Base-by-base conservation (phyloP, 1,139 yeast genomes). In the Saccharomyces hybrid region DNA sequence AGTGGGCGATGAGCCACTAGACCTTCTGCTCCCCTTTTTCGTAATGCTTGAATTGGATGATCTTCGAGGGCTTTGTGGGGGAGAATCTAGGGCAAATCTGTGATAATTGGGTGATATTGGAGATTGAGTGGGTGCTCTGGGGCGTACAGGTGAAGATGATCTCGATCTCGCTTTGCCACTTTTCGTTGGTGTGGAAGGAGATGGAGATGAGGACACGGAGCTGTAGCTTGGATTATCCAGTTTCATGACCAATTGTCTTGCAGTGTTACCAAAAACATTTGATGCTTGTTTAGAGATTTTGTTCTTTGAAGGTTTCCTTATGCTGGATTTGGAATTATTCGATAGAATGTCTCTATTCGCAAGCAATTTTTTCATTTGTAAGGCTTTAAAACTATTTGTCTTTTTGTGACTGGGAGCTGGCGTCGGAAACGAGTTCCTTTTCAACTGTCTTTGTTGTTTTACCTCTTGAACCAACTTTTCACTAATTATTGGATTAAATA, bases 371-470 rank as follows among this genome's bases (percentile, higher is more conserved):
- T 68, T 70, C 51, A 69, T 52, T 57, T 69, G 69, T 52, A 69
- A 56, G 2, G 72, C 72, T 58, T 69, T 69, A 54, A 68, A 70
- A 52, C 71, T 68, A 55, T 69, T 69, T 2, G 71, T 66, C 51
- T 70, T 70, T 54, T 65, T 69, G 54, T 70, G 73, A 26, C 60
- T 54, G 34, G 56, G 47, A 9, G 56, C 47, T 44, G 56, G 34
- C 52, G 57, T 47, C 21, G 52, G 53, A 42, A 38, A 44, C 24
- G 49, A 32, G 7, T 21, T 44, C n/a, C 27, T 47, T 8, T 32
- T 42, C n/a, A 28, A n/a, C 26, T 31, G 27, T 31, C 42, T 50
- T 38, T 58, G 56, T 47, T 54, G 54, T 53, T 62, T 65, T 6
- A 65, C 66, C 5, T 61, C 56, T 57, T 67, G 68, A 24, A 69